Percentiles rank a stretch among this genome's conserved stretches.
phyloP scores from a whole-genome alignment of 495 filamentous ascomycete genomes.

The Cryomyces minteri region DNA sequence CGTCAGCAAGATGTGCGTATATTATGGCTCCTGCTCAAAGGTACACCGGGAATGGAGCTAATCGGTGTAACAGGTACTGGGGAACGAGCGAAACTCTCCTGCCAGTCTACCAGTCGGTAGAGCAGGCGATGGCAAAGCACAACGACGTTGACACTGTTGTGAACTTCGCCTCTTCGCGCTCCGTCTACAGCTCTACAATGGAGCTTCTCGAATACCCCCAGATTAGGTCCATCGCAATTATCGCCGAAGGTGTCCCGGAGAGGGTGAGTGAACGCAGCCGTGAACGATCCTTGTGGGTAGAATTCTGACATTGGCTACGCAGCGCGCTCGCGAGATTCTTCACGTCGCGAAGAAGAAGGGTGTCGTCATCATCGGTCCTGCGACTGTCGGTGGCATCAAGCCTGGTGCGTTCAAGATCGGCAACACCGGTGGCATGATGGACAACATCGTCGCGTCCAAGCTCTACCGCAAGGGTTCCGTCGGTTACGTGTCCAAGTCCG shows the following conservation, averaged over 20 bases:
- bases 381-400: conserved; percentile 98
- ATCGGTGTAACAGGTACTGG: conserved; percentile 43
- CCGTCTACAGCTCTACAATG: conserved; percentile 95
- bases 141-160: conserved; percentile 91
- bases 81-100: conserved; percentile 97
- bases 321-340: conserved; percentile 94
- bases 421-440: conserved; percentile 99
- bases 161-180: conserved; percentile 98
- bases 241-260: conserved; percentile 97
- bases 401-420: conserved; percentile 98
- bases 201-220: conserved; percentile 95
- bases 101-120: conserved; percentile 89
- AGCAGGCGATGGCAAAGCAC: conserved; percentile 94
- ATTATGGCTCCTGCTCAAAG: too few species aligned
- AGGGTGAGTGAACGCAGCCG: conserved; percentile 39
- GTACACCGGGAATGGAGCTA: too few species aligned
- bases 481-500: conserved; percentile 98
- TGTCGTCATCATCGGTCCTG: conserved; percentile 95
- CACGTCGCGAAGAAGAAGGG: conserved; percentile 94
- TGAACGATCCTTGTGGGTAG: too few species aligned
- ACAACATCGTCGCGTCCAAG: conserved; percentile 99
- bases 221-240: conserved; percentile 95
- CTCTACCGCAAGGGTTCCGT: conserved; percentile 98
- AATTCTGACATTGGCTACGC: not conserved
- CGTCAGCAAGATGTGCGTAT: conserved; percentile 81